Percentiles rank a stretch among this genome's conserved stretches.
These are phyloP conservation scores for Nannizzia gypsea DNA, from an alignment of 2,329 filamentous ascomycete species.

Conservation along the genomic window DNA sequence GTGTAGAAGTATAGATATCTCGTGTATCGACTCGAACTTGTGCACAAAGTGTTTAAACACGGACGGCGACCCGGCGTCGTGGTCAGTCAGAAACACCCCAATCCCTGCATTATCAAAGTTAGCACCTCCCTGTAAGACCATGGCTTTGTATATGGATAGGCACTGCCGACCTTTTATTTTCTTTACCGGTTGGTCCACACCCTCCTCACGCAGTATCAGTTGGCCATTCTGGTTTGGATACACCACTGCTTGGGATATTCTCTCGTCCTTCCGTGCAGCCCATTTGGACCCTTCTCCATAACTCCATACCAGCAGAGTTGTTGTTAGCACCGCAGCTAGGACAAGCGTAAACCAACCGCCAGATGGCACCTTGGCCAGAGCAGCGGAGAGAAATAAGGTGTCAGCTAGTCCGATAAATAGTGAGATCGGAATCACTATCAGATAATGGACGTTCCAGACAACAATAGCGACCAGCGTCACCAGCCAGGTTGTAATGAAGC, in stretches of 20 bases:
- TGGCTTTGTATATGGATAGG: constrained; percentile 31
- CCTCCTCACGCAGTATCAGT: constrained; percentile 12
- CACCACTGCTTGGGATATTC: constrained; percentile 30
- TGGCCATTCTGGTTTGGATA: constrained; percentile 12
- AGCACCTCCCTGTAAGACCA: constrained; percentile 34
- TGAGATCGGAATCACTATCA: constrained; percentile 50
- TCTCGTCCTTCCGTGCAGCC: constrained; percentile 54
- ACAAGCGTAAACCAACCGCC: constrained; percentile 69
- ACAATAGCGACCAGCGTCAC: constrained; percentile 59
- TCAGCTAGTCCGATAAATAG: constrained; percentile 56
- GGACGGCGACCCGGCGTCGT: constrained; percentile 51
- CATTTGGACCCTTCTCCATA: constrained; percentile 71
- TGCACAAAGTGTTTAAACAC: constrained; percentile 62
- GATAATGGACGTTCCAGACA: constrained; percentile 54
- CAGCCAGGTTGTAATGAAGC: constrained; percentile 66
- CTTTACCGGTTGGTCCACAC: constrained; percentile 11
- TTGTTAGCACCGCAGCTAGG: constrained; percentile 50
- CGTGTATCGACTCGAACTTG: constrained; percentile 56
- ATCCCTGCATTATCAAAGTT: constrained; percentile 34
- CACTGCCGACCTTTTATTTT: constrained; percentile 12
- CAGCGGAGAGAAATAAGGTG: constrained; percentile 56
- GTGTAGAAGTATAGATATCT: constrained; percentile 64
- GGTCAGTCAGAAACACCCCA: constrained; percentile 70
- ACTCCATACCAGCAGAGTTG: constrained; percentile 61
- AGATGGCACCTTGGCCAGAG: constrained; percentile 59